phyloP scores from a whole-genome alignment of 352 stramenopile species.

The Pythium dissimile region DNA sequence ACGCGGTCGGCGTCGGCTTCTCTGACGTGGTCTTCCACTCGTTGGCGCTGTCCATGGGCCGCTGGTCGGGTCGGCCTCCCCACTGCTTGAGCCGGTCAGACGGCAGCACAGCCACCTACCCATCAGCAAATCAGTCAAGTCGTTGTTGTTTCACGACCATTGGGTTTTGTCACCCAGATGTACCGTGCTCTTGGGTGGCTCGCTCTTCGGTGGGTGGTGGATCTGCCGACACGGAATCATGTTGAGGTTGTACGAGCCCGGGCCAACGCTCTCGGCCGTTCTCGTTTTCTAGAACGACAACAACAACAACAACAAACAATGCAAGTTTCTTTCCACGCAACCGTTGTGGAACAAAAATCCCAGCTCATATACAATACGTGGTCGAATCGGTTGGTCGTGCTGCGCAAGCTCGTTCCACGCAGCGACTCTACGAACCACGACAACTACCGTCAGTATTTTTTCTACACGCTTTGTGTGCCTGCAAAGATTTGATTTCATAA shows the following conservation, averaged over 20 bases:
- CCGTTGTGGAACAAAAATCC: neutral
- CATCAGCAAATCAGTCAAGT: neutral
- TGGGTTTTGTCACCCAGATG: neutral
- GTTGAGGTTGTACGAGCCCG: constrained; percentile 51
- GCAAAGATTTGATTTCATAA: too few relatives aligned
- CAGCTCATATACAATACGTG: constrained; percentile 27
- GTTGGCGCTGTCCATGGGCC: constrained; percentile 48
- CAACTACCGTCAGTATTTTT: neutral
- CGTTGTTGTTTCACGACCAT: neutral
- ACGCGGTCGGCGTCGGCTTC: constrained; percentile 48
- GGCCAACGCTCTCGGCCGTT: constrained; percentile 47
- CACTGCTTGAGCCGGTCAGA: constrained; percentile 46
- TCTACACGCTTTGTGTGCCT: too few relatives aligned
- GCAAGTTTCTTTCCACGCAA: neutral
- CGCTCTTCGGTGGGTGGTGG: constrained; percentile 10
- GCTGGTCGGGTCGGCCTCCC: constrained; percentile 32
- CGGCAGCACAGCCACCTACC: constrained; percentile 10
- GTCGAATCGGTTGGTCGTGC: constrained; percentile 56
- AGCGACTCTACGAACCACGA: constrained; percentile 37
- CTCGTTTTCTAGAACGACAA: constrained; percentile 40
- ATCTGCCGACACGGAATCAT: constrained; percentile 8
- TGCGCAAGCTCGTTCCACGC: constrained; percentile 64
- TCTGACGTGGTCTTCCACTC: constrained; percentile 68
- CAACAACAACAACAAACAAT: neutral
- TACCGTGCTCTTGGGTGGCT: constrained; percentile 10